These are phyloP conservation scores for Russula lepida DNA, from an alignment of 768 basidiomycete species.

Conservation along the genomic window DNA sequence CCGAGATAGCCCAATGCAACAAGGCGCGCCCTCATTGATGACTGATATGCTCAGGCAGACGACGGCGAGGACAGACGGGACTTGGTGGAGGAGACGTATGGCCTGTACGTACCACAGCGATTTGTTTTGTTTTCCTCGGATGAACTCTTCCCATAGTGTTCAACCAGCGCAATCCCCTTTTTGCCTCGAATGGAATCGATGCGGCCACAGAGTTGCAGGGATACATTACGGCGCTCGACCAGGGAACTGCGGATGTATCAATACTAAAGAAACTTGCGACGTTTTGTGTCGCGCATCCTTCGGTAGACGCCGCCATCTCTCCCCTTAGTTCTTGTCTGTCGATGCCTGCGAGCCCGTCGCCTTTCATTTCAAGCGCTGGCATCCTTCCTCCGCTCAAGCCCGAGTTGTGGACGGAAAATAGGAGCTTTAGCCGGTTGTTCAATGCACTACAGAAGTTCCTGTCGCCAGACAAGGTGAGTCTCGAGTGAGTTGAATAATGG, in stretches of 20 bases:
- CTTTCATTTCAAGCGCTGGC: slow-evolving; percentile 35
- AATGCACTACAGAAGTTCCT: slow-evolving; percentile 56
- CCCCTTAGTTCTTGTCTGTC: slow-evolving; percentile 45
- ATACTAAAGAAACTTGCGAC: slow-evolving; percentile 59
- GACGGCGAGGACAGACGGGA: slow-evolving; percentile 54
- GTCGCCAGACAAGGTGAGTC: slow-evolving; percentile 51
- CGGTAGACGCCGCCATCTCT: slow-evolving; percentile 40
- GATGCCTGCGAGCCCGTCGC: slow-evolving; percentile 50
- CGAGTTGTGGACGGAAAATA: slow-evolving; percentile 67
- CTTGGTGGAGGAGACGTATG: slow-evolving; percentile 81
- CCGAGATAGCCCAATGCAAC: slow-evolving; percentile 65
- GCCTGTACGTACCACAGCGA: slow-evolving; percentile 41
- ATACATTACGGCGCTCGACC: slow-evolving; percentile 46
- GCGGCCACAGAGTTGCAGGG: slow-evolving; percentile 43
- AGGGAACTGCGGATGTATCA: slow-evolving; percentile 41
- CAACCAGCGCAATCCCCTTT: slow-evolving; percentile 40
- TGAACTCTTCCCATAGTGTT: slow-evolving; percentile 32
- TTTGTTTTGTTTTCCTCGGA: not conserved
- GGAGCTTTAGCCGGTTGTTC: slow-evolving; percentile 63
- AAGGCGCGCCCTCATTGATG: slow-evolving; percentile 53
- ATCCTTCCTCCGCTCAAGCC: slow-evolving; percentile 39
- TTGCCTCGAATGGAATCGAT: slow-evolving; percentile 33
- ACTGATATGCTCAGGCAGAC: slow-evolving; percentile 29
- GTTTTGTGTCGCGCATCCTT: slow-evolving; percentile 54
- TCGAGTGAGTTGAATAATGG: not conserved